phyloP scores from a whole-genome alignment of 2,329 filamentous ascomycete genomes.

The Botrytis pseudocinerea region DNA sequence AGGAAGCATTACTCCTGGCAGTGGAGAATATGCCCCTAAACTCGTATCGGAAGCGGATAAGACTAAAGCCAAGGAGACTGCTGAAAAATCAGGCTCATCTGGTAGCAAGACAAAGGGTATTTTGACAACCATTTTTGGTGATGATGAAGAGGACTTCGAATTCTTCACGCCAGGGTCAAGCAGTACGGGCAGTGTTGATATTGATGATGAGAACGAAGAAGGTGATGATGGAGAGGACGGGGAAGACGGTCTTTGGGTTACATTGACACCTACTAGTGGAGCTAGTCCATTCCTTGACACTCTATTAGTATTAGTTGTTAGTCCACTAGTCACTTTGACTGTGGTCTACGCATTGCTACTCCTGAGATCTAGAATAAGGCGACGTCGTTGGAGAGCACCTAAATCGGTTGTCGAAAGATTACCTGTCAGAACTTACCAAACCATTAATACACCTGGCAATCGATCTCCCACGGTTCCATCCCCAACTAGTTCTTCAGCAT shows the following conservation, averaged over 20 bases:
- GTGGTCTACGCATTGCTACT: constrained; percentile 89
- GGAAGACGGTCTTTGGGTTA: constrained; percentile 91
- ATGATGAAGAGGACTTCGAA: constrained; percentile 45
- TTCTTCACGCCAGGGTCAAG: constrained; percentile 27
- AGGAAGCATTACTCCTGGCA: constrained; percentile 70
- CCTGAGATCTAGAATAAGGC: constrained; percentile 81
- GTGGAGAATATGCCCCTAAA: constrained; percentile 62
- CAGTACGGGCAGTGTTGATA: constrained; percentile 26
- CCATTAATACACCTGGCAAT: constrained; percentile 65
- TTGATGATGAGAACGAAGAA: constrained; percentile 39
- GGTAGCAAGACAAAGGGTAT: constrained; percentile 43
- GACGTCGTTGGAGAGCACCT: constrained; percentile 91
- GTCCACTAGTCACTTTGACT: constrained; percentile 86
- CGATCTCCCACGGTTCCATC: constrained; percentile 61
- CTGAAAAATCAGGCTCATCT: constrained; percentile 25
- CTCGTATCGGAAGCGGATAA: constrained; percentile 31
- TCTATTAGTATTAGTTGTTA: constrained; percentile 92
- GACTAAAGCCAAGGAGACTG: constrained; percentile 31
- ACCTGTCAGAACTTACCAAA: constrained; percentile 94
- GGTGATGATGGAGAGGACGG: constrained; percentile 48
- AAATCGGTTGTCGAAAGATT: constrained; percentile 93
- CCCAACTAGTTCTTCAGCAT: constrained; percentile 65
- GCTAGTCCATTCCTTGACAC: constrained; percentile 95
- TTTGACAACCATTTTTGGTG: constrained; percentile 53
- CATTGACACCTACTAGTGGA: constrained; percentile 85